Base-by-base conservation (phyloP, 352 stramenopile genomes). In the Pythium rhizo-oryzae region DNA sequence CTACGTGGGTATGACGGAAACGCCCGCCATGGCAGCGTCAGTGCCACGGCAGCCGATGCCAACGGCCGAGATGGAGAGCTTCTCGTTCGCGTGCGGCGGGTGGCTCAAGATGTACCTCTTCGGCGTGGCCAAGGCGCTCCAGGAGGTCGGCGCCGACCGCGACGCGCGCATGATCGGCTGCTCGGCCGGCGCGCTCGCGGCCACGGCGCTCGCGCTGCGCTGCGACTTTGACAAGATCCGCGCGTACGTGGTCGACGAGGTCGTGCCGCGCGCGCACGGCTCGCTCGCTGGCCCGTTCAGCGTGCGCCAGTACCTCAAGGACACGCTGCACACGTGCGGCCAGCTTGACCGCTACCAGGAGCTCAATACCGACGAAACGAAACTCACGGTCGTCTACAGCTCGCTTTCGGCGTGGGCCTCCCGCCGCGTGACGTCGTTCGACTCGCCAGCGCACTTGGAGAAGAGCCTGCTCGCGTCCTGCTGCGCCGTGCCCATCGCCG, bases 51-150 rank as follows among this genome's bases (percentile, higher is more conserved):
- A 43, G 2, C 37, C 37, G 6, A 7, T 33, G 19, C 19, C 51
- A 49, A 23, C 43, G 25, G 46, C 37, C 18, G 30, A n/a, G 15
- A 24, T 35, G 54, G 59, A 66, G 64, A 93, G 84, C 70, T 93
- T 92, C 76, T 96, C 87, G 67, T 97, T 97, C 70, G 85, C 86
- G 1, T 94, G 87, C 58, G 87, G 84, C 25, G 90, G 90, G 0
- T 97, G 84, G 83, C 85, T 97, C 67, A 96, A 96, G 70, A 91
- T 90, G 82, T 96, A 96, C 72, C 70, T 91, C 21, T 96, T 97
- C 50, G 90, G 90, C 49, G 88, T 96, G 30, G 85, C 85, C 63
- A 94, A 96, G 65, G 86, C 86, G 21, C 77, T 97, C 24, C 87
- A 97, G 57, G 62, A 95, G 63, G 80, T 81, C 64, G 80, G 84